Base-by-base conservation (phyloP, 495 filamentous ascomycete species). In the Podospora tetraspora region DNA sequence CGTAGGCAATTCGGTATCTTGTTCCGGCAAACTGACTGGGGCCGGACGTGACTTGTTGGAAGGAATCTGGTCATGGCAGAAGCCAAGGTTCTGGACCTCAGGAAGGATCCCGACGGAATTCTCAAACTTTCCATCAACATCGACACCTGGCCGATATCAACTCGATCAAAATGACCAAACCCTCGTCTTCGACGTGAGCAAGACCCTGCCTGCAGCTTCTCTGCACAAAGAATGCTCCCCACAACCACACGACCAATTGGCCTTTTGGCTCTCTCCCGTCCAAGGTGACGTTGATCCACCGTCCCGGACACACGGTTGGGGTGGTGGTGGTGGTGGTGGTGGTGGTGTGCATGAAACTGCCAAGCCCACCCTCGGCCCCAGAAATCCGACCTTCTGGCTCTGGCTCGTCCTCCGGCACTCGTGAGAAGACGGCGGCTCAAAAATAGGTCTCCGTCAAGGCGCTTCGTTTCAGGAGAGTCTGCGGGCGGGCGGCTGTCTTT, bases 381-480 rank as follows among this genome's bases (percentile, higher is more conserved):
- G 12, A 25, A 29, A 60, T 11, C 13, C 27, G 59, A 29, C 24
- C 59, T 60, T 29, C 6, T 60, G 24, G 59, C 43, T 52, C 24
- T 25, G 59, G 22, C 59, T 29, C 24, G 43, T 8, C 19, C 34
- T 43, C 43, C 43, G 43, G 43, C 43, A 52, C 43, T 52, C 43
- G 43, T 52, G 19, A 9, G 19, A 52, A 52, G 16, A 52, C 32
- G 43, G 19, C 43, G 43, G 43, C n/a, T 52, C 43, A 52, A 52
- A 52, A 52, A 52, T 52, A 52, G 43, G 43, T n/a, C 43, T 16
- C 43, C 43, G 16, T 52, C 43, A n/a, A 22, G 23, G 43, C 21
- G 23, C 43, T 27, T 27, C 21, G 62, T 66, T 59, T 66, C 64
- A 66, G 64, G 64, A 3, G 25, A 52, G 24, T 32, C 56, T 52